phyloP scores from a whole-genome alignment of 176 grass and related monocot species.

The Eragrostis curvula region DNA sequence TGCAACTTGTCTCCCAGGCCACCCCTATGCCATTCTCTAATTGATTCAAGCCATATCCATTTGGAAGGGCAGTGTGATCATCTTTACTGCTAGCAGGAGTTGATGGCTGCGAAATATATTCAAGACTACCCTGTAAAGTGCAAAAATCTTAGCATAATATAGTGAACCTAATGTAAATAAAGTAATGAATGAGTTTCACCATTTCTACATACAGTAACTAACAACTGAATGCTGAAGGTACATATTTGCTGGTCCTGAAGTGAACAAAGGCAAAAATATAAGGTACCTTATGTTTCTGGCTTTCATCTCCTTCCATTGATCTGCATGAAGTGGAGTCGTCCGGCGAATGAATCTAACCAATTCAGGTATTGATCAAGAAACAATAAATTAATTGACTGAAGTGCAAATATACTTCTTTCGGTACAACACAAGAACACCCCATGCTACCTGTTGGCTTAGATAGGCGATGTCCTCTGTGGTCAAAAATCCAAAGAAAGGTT shows the following conservation, averaged over 20 bases:
- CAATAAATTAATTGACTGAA: constrained; percentile 25
- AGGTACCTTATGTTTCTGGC: constrained; percentile 58
- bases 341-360: constrained; percentile 58
- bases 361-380: constrained; percentile 48
- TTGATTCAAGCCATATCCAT: constrained; percentile 53
- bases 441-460: constrained; percentile 63
- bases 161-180: not conserved
- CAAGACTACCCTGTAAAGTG: constrained; percentile 60
- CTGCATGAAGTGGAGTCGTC: constrained; percentile 42
- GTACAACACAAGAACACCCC: constrained; percentile 33
- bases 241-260: constrained; percentile 22
- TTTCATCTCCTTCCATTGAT: constrained; percentile 62
- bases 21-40: constrained; percentile 53
- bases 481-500: constrained; percentile 65
- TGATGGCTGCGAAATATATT: constrained; percentile 70
- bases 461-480: constrained; percentile 62
- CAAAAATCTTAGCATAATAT: constrained; percentile 14
- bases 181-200: constrained; percentile 11
- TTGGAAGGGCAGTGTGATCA: constrained; percentile 50
- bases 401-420: constrained; percentile 9
- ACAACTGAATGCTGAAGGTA: constrained; percentile 7
- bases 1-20: constrained; percentile 59
- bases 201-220: constrained; percentile 25
- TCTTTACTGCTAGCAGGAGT: constrained; percentile 59
- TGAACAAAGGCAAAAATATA: constrained; percentile 24